Evolutionary conservation across 2,329 filamentous ascomycete genomes (phyloP).

Genomic region (Fusarium sp.): DNA sequence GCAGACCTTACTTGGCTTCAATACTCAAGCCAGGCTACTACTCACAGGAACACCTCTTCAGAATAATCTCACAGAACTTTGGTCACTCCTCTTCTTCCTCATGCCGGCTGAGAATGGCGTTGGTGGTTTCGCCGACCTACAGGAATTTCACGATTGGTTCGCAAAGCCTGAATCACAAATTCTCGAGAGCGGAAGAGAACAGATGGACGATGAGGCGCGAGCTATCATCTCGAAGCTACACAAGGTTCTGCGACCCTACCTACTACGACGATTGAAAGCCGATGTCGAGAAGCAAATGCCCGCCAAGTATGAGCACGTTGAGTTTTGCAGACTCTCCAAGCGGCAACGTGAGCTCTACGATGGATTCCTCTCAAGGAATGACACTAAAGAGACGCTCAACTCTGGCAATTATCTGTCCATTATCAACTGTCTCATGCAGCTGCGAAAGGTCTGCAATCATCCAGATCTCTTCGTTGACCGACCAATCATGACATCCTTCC

Average conservation of each 20-base stretch:
- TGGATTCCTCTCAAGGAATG: constrained; percentile 89
- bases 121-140: constrained; percentile 91
- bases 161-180: constrained; percentile 96
- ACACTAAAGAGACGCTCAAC: constrained; percentile 87
- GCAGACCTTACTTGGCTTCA: constrained; percentile 94
- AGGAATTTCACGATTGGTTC: constrained; percentile 96
- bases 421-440: constrained; percentile 97
- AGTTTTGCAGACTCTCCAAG: constrained; percentile 94
- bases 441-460: constrained; percentile 98
- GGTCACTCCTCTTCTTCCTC: constrained; percentile 95
- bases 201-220: constrained; percentile 93
- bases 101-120: constrained; percentile 91
- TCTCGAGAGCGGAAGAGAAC: constrained; percentile 89
- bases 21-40: constrained; percentile 85
- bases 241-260: constrained; percentile 90
- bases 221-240: constrained; percentile 93
- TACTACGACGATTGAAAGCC: constrained; percentile 89
- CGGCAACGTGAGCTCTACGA: constrained; percentile 96
- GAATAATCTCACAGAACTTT: constrained; percentile 95
- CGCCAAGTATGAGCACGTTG: constrained; percentile 95
- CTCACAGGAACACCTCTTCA: constrained; percentile 95
- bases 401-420: constrained; percentile 98
- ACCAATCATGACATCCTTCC: constrained; percentile 96
- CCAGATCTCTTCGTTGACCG: constrained; percentile 96
- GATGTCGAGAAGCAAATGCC: constrained; percentile 99